Evolutionary conservation across 2,329 filamentous ascomycete species (phyloP), one percentile per base, ranked within the genome.

Genomic region (Dothistroma septosporum): DNA sequence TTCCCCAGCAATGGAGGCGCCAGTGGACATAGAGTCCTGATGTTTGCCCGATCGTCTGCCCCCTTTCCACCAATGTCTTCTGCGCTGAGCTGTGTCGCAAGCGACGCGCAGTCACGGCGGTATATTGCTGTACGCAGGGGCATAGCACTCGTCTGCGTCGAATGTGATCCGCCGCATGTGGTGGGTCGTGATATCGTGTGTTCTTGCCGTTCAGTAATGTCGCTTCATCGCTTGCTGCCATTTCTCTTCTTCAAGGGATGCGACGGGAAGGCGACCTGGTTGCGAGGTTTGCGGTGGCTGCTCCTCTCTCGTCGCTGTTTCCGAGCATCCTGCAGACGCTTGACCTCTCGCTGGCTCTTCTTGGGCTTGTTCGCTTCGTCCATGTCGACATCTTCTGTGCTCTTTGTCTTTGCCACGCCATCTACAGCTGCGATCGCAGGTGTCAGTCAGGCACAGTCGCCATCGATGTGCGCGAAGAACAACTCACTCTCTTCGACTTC

Each of bases 401-500:
- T 28, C 52, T 60, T 47, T n/a, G 33, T 28, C 33, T 37, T 32
- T n/a, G n/a, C 32, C 9, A 28, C 2, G n/a, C 4, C 61, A 31
- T 58, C 54, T 37, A 55, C 53, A 5, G 56, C 49, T 53, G 33
- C 62, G 53, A 50, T 57, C 57, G 57, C 55, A 63, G 50, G 50
- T 41, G 22, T 57, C 37, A 44, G 53, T 54, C 10, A 60, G 28
- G 14, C 37, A 50, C 6, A 21, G 14, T 32, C 19, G 21, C 37
- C 9, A 11, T 53, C 32, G 46, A 16, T 14, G 41, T 12, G 21
- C 31, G 49, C 28, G 22, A 24, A 19, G 46, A 4, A n/a, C 21
- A n/a, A 57, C 54, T 55, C 52, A 60, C 54, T 32, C 28, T 64
- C 77, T 79, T 78, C 74, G 54, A 79, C 78, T 47, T 81, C 78